These are phyloP conservation scores for Lipomyces spencermartinsiae DNA, from an alignment of 805 yeast species.

Conservation along the genomic window DNA sequence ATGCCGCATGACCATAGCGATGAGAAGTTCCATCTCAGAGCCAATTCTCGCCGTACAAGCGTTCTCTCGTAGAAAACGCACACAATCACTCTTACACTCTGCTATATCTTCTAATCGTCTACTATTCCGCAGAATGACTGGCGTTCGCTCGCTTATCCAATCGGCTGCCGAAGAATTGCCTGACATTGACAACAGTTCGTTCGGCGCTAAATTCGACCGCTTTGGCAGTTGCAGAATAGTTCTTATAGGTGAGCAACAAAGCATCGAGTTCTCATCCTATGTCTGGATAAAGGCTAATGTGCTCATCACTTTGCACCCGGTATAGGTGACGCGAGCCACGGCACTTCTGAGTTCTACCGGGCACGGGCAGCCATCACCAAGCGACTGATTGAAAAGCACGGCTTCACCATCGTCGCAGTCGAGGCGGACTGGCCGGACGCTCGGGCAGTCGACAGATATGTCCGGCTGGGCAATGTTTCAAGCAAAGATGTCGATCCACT, in stretches of 20 bases:
- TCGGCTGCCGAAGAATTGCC: conserved; percentile 9
- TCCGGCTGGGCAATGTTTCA: not conserved
- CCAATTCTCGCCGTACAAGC: not conserved
- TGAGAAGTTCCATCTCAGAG: not conserved
- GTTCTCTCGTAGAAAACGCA: not conserved
- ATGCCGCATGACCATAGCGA: not conserved
- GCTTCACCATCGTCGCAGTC: conserved; percentile 8
- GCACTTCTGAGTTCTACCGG: conserved; percentile 8
- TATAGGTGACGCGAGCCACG: conserved; percentile 11
- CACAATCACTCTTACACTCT: not conserved
- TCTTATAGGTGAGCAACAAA: not conserved
- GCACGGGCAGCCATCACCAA: conserved; percentile 11
- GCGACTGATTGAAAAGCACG: conserved; percentile 3
- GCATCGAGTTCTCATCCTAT: not conserved
- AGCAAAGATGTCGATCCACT: conserved; percentile 7
- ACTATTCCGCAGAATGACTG: not conserved
- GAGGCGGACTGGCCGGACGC: conserved; percentile 18
- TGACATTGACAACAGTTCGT: conserved; percentile 5
- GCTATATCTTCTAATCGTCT: not conserved
- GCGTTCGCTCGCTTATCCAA: not conserved
- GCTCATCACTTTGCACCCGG: not conserved
- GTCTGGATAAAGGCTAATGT: not conserved
- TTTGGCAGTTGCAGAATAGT: not conserved
- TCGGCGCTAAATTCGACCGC: conserved; percentile 10
- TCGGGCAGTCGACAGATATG: conserved; percentile 6